Evolutionary conservation across 2,329 filamentous ascomycete genomes (phyloP).

Genomic region (Sclerotiophoma versabilis): DNA sequence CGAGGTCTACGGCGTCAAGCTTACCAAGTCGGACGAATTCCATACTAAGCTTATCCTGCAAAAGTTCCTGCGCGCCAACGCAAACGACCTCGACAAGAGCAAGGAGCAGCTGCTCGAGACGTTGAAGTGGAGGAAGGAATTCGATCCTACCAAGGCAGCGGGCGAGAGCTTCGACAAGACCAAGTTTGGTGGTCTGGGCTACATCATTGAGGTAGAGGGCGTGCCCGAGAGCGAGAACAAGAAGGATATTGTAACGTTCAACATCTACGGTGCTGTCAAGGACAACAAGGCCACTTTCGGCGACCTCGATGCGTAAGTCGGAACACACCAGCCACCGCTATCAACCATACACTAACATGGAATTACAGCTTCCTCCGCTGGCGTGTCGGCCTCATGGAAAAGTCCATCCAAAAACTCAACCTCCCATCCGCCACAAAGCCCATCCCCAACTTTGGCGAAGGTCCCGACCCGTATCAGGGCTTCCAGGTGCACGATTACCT

Average conservation of each 20-base stretch:
- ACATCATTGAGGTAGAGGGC: conserved; percentile 73
- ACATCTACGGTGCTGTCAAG: conserved; percentile 89
- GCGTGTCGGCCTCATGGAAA: conserved; percentile 90
- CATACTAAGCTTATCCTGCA: conserved; percentile 85
- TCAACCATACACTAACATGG: not conserved
- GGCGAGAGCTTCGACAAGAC: conserved; percentile 67
- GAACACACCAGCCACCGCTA: not conserved
- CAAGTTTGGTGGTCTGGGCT: conserved; percentile 82
- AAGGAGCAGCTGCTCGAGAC: conserved; percentile 80
- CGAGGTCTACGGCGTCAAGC: conserved; percentile 87
- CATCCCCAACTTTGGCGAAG: conserved; percentile 71
- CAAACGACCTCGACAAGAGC: conserved; percentile 74
- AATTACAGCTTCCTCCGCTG: conserved; percentile 82
- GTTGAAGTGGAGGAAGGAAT: conserved; percentile 81
- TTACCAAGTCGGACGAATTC: conserved; percentile 63
- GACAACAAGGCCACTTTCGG: conserved; percentile 82
- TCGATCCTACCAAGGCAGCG: conserved; percentile 71
- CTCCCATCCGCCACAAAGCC: conserved; percentile 72
- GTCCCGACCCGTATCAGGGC: conserved; percentile 84
- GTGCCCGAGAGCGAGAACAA: conserved; percentile 60
- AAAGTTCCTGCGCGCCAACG: conserved; percentile 93
- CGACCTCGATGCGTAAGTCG: conserved; percentile 74
- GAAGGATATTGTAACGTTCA: conserved; percentile 82
- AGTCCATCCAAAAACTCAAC: conserved; percentile 76
- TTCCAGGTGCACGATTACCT: conserved; percentile 94